phyloP scores from a whole-genome alignment of 23 red algal genomes.

The Gracilaria vermiculophylla region DNA sequence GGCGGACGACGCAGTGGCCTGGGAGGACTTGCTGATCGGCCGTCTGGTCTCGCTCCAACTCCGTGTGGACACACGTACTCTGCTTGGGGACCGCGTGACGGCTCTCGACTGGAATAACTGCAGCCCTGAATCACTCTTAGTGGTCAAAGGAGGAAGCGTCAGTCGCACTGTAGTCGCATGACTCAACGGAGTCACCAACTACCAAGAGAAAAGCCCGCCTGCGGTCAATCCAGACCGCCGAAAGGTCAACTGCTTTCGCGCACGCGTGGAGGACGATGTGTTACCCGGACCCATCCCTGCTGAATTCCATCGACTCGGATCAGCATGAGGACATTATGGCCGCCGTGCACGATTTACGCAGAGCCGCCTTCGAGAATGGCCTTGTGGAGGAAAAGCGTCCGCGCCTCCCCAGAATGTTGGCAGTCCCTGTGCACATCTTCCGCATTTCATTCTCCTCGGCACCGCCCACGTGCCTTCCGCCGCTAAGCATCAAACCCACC shows the following conservation, averaged over 20 bases:
- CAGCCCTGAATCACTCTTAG: not conserved
- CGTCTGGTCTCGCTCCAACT: not conserved
- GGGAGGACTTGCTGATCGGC: conserved; percentile 2
- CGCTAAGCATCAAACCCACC: not conserved
- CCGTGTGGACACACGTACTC: not conserved
- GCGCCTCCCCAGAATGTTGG: not conserved
- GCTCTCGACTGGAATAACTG: not conserved
- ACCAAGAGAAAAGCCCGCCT: not conserved
- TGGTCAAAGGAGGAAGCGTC: not conserved
- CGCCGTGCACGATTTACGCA: not conserved
- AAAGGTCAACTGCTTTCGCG: conserved; percentile 16
- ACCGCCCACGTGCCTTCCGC: not conserved
- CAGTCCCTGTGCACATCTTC: not conserved
- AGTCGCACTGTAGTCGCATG: not conserved
- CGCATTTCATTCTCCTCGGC: conserved; percentile 37
- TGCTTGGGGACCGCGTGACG: not conserved
- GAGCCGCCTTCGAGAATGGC: conserved; percentile 3
- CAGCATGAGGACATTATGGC: conserved; percentile 2
- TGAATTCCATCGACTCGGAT: conserved; percentile 9
- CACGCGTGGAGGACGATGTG: not conserved
- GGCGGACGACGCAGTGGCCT: not conserved
- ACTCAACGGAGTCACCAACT: not conserved
- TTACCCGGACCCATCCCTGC: conserved; percentile 36
- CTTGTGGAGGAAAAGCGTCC: not conserved
- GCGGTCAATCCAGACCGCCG: not conserved